Evolutionary conservation across 768 basidiomycete genomes (phyloP).

Genomic region (Mycena crocata): DNA sequence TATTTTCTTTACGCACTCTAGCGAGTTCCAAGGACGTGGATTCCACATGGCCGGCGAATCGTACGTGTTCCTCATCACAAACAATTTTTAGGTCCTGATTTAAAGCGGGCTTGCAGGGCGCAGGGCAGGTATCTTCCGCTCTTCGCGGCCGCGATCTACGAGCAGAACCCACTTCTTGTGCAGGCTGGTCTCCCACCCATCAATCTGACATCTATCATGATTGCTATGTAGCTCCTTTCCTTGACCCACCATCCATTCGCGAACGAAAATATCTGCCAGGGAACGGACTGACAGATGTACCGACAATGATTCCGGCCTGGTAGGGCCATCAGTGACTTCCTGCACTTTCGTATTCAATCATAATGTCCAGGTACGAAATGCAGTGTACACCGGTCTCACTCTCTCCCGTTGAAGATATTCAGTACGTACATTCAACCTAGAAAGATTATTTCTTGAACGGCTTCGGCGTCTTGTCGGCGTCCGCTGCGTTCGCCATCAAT

Average conservation of each 20-base stretch:
- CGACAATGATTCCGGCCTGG: constrained; percentile 18
- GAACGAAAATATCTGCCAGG: too few relatives aligned
- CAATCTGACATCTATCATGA: constrained; percentile 62
- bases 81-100: too few relatives aligned
- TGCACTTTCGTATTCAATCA: not conserved
- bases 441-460: too few relatives aligned
- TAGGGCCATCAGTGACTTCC: not conserved
- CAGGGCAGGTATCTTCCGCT: constrained; percentile 66
- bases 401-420: constrained; percentile 49
- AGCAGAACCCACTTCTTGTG: constrained; percentile 54
- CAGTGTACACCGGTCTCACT: constrained; percentile 48
- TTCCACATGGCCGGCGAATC: constrained; percentile 63
- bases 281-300: constrained; percentile 56
- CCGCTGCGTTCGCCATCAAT: too few relatives aligned
- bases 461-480: too few relatives aligned
- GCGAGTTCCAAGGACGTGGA: constrained; percentile 59
- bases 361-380: constrained; percentile 52
- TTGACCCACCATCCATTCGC: too few relatives aligned
- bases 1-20: constrained; percentile 68
- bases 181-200: constrained; percentile 59
- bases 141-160: constrained; percentile 61
- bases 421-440: constrained; percentile 40
- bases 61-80: too few relatives aligned
- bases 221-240: constrained; percentile 56
- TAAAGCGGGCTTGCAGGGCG: too few relatives aligned